Base-by-base conservation (phyloP, 495 filamentous ascomycete genomes). In the Xylaria flabelliformis region DNA sequence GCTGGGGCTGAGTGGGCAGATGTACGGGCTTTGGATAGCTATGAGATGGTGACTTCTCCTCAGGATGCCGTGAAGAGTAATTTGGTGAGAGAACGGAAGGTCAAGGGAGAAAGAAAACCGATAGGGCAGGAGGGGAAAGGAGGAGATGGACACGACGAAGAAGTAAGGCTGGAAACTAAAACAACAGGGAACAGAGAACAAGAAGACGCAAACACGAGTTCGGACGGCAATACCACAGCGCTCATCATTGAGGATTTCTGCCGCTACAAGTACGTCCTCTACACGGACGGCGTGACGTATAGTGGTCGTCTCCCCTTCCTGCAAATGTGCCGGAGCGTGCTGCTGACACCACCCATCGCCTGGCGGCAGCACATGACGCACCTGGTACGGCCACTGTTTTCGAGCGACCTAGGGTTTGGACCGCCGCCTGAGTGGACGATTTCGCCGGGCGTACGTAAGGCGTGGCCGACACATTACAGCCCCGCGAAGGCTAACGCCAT, bases 281-380 rank as follows among this genome's bases (percentile, higher is more conserved):
- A 85, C 51, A 84, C 84, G 1, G 85, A 87, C 75, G 84, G 84
- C 0, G 77, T 85, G 44, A 85, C 84, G 4, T 85, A 85, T 61
- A 85, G 83, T n/a, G 84, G 80, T n/a, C 80, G 80, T 7, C 76
- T 82, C 13, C 77, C 78, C 32, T 82, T 78, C 68, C 78, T 79
- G 19, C 78, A 79, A 75, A 65, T 80, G 9, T 82, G 80, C 67
- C 70, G 65, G 3, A 80, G 78, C 48, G 74, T 81, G 17, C 67
- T 81, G 10, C 64, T 82, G 36, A 80, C 78, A 1, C 79, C 80
- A 42, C 78, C 79, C 0, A 68, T 74, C 0, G 74, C 73, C n/a
- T 82, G 74, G 72, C 73, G 74, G n/a, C 74, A 81, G 64, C 76
- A 77, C 65, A 80, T 73, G n/a, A 80, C 79, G 4, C 79, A 82